Evolutionary conservation across 257 asterid species (phyloP).

Genomic region (Solanum gandarillasii): DNA sequence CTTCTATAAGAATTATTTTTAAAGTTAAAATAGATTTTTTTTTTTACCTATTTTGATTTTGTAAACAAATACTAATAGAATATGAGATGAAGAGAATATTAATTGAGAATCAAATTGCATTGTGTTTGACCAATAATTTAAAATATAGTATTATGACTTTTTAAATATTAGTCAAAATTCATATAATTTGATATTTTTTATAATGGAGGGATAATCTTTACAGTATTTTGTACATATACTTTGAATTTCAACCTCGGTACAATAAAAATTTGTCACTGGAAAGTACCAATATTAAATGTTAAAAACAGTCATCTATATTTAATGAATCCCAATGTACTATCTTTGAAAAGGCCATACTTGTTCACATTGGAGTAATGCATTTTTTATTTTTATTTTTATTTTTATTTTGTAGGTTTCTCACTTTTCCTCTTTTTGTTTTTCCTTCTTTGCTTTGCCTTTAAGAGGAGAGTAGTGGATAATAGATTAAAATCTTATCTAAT

Average conservation of each 20-base stretch:
- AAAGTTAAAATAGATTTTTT: not conserved
- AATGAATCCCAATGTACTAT: not conserved
- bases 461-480: not conserved
- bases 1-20: not conserved
- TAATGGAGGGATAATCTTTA: not conserved
- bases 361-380: not conserved
- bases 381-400: not conserved
- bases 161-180: not conserved
- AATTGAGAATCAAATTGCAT: not conserved
- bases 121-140: too few species aligned
- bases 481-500: not conserved
- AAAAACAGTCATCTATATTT: not conserved
- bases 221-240: not conserved
- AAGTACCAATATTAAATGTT: not conserved
- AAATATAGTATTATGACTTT: too few species aligned
- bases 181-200: not conserved
- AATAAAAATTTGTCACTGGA: not conserved
- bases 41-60: too few species aligned
- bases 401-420: not conserved
- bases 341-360: not conserved
- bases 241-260: not conserved
- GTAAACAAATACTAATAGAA: not conserved
- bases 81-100: not conserved
- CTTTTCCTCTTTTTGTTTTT: not conserved
- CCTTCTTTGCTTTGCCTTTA: not conserved